Evolutionary conservation across 129 eudicot genomes (phyloP), one percentile per base, ranked within the genome.

Genomic region (Deinandra increscens): DNA sequence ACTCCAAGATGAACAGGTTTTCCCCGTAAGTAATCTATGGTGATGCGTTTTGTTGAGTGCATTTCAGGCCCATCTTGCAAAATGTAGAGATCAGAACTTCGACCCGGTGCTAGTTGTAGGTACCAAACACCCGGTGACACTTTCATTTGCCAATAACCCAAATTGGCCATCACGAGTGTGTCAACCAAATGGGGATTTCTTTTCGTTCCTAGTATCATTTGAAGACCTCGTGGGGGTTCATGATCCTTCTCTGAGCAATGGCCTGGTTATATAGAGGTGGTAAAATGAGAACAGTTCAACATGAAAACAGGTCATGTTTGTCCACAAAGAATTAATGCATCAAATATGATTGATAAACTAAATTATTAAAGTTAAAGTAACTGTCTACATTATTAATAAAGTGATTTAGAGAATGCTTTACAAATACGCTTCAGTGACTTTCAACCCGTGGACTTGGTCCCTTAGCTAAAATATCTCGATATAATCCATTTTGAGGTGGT

Each of bases 121-220:
- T 93, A 85, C 98, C 96, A 93, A 37, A 93, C 89, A 55, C 98
- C 98, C 10, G 98, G 96, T 75, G 84, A 82, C 60, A 85, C 95
- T 78, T 93, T 93, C 98, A 93, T 88, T 82, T 93, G 98, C 98
- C 98, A 93, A 71, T 93, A 93, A 55, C 98, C 98, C 67, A 93
- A 74, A 86, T 93, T 93, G 75, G 98, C 96, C 98, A 93, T 93
- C 44, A 93, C 98, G 51, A 93, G 87, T 3, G 98, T 93, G 79
- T 93, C 98, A 34, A 93, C 98, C 70, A 93, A 80, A 79, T 89
- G 98, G 17, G 98, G 96, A 20, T 74, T 76, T 71, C 33, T 81
- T 76, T 89, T 93, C 50, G 91, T 86, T 75, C 98, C 98, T 34
- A 93, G 90, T 70, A 93, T 89, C 83, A 93, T 79, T 75, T 93